Evolutionary conservation across 2,329 filamentous ascomycete species (phyloP), one percentile per base, ranked within the genome.

Genomic region (Chaetomium olivaceum): DNA sequence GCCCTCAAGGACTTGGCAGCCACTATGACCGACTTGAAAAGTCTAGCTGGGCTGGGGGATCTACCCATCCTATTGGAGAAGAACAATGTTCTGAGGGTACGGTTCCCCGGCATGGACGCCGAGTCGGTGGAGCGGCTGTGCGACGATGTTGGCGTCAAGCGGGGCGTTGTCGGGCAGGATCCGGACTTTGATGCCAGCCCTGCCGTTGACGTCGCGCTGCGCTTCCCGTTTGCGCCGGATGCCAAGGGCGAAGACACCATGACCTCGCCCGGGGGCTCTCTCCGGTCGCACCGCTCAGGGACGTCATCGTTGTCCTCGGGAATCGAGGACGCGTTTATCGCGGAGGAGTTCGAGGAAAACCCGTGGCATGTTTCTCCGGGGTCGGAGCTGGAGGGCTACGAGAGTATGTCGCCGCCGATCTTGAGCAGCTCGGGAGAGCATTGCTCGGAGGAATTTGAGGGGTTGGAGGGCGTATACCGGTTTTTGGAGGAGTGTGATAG

Each of bases 71-170:
- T 87, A 0, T 83, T 97, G 61, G 87, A 92, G 71, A 84, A 85
- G 46, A 81, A 84, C 39, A 87, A 87, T 1, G 85, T 86, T 0
- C 80, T 97, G 4, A 88, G 93, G 39, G 88, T 98, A 1, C 89
- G 93, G 33, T 98, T 99, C 74, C 93, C 93, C 0, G 95, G 95
- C 3, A 93, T 95, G 68, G 94, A 98, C 73, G 88, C 88, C 0
- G 86, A 89, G 19, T 91, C 91, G 0, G 90, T 97, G 0, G 92
- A 96, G 74, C 82, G 84, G 3, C 83, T 99, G 0, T 97, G 93
- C 75, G 87, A 92, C 56, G 95, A 99, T 75, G 84, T 96, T 12
- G 91, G 90, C n/a, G 84, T 99, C 8, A 87, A 89, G 68, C 85
- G 92, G 61, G 95, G 95, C 1, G 80, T 91, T 4, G 85, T 98